Evolutionary conservation across 352 stramenopile species (phyloP).

Genomic region (Phytophthora agathidicida): DNA sequence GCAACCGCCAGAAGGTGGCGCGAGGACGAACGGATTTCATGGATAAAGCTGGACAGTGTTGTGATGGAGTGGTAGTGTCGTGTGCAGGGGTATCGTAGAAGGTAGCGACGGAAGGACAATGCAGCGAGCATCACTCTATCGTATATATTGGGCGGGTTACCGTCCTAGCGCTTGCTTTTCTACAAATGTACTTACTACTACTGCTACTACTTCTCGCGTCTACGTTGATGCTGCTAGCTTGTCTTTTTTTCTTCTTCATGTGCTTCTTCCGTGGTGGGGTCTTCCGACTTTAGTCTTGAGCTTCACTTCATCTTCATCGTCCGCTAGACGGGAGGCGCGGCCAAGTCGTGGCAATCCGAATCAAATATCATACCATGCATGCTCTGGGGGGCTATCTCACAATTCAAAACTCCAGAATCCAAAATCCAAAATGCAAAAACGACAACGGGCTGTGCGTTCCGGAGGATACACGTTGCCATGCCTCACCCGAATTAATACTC

Average conservation of each 20-base stretch:
- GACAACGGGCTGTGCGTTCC: conserved; percentile 18
- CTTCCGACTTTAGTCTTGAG: conserved; percentile 37
- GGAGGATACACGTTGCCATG: conserved; percentile 17
- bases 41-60: background rate
- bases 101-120: conserved; percentile 14
- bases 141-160: conserved; percentile 42
- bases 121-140: conserved; percentile 42
- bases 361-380: conserved; percentile 53
- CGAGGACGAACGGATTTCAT: conserved; percentile 9
- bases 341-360: conserved; percentile 40
- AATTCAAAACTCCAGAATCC: conserved; percentile 48
- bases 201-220: conserved; percentile 41
- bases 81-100: background rate
- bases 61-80: background rate
- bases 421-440: conserved; percentile 52
- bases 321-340: conserved; percentile 27
- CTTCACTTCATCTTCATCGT: conserved; percentile 45
- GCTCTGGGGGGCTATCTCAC: conserved; percentile 36
- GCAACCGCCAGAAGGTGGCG: conserved; percentile 5
- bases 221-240: conserved; percentile 33
- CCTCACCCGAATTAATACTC: conserved; percentile 42
- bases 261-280: conserved; percentile 21
- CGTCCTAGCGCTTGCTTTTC: conserved; percentile 42
- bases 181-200: conserved; percentile 59
- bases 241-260: conserved; percentile 35